Evolutionary conservation across 306 rosid genomes (phyloP), one percentile per base, ranked within the genome.

Genomic region (Crotalaria pallida): DNA sequence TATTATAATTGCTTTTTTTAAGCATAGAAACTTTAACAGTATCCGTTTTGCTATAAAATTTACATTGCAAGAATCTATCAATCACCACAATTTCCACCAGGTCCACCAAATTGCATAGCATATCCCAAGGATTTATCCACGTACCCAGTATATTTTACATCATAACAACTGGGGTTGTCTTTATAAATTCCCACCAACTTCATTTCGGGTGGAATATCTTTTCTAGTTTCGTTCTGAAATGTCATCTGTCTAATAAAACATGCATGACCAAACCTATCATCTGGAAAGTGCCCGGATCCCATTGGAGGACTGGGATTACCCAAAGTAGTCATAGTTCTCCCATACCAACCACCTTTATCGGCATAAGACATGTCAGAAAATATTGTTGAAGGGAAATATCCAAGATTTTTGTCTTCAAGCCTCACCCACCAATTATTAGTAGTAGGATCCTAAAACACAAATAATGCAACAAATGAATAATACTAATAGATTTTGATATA

Each of bases 361-460:
- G 44, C 18, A 1, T 1, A 0, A 0, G 1, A 0, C 74, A 69
- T 9, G 31, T 69, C 15, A 4, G 65, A n/a, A 41, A 69, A 55
- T 55, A 69, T 15, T 15, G 41, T 6, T 15, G 41, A 65, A 1
- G 74, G 74, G 55, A 69, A 67, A 49, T 76, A 76, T 48, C 80
- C 80, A 67, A 76, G 1, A 2, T 0, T 0, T 4, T 0, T 13
- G 3, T 22, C 0, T 2, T 0, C 1, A 6, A 4, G 0, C 0
- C 2, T 36, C 1, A 6, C 3, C 69, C 74, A 75, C 80, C 74
- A 75, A 4, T 75, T n/a, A 18, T 22, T 13, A 0, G 52, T 56
- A 0, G n/a, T n/a, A n/a, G n/a, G n/a, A n/a, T n/a, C n/a, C n/a
- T n/a, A n/a, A n/a, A n/a, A n/a, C n/a, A n/a, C n/a, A n/a, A n/a